Evolutionary conservation across 495 filamentous ascomycete genomes (phyloP).

Genomic region (Daldinia childiae): DNA sequence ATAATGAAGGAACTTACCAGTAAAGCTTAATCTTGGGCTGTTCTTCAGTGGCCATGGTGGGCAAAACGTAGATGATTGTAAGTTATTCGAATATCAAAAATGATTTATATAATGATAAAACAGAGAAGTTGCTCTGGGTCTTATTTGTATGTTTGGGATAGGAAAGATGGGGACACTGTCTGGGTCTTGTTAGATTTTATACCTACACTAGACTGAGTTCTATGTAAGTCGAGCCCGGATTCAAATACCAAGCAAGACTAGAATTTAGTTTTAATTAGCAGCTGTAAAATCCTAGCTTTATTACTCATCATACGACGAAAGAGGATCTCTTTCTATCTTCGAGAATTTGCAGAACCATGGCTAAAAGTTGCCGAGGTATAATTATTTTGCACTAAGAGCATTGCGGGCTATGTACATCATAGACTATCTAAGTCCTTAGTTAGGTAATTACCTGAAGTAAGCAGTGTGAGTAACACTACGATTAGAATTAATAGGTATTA

Average conservation of each 20-base stretch:
- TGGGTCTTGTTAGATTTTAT: not conserved
- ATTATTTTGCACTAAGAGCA: slow-evolving; percentile 6
- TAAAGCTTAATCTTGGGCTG: slow-evolving; percentile 77
- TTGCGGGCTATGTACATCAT: slow-evolving; percentile 24
- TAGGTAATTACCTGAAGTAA: not conserved
- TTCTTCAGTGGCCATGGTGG: slow-evolving; percentile 44
- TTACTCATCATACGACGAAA: not conserved
- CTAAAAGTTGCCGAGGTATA: slow-evolving; percentile 32
- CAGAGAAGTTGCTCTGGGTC: not conserved
- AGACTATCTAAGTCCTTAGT: not conserved
- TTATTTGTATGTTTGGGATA: not conserved
- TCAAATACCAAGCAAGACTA: no score
- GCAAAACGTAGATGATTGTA: not conserved
- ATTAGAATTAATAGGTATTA: not conserved
- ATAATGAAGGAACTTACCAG: slow-evolving; percentile 62
- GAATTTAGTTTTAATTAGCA: no score
- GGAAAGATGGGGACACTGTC: not conserved
- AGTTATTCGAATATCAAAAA: not conserved
- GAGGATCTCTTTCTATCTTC: not conserved
- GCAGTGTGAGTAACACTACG: not conserved
- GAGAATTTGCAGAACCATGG: slow-evolving; percentile 1
- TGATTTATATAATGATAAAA: not conserved
- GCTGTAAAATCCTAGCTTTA: not conserved
- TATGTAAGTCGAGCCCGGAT: no score
- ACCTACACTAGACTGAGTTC: not conserved